Evolutionary conservation across 352 stramenopile species (phyloP), one percentile per base, ranked within the genome.

Genomic region (Thalassiosira ordinaria): DNA sequence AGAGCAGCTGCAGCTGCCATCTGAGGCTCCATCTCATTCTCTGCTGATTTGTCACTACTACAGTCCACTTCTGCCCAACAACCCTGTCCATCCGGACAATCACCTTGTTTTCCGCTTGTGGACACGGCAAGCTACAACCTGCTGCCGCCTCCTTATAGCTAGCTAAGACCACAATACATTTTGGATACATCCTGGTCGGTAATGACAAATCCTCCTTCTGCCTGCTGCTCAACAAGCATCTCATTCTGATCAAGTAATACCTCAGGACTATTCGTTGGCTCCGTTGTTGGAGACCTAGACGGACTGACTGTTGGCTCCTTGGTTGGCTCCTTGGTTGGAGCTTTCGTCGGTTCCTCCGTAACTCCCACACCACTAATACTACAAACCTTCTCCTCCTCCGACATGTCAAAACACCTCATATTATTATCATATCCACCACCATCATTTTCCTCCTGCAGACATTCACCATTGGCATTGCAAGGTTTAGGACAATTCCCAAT

Each of bases 141-240:
- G 56, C 47, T 1, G 66, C 29, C 0, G 60, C 66, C 20, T 78
- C 35, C 0, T 33, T 56, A 14, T 51, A 77, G 16, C 51, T 37
- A 13, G n/a, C 29, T n/a, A n/a, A n/a, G n/a, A 16, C 67, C 74
- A 37, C 74, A 82, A 53, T 73, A 82, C 74, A 82, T 82, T 39
- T 66, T 76, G 35, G 27, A 29, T 0, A 66, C 24, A 39, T 82
- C 74, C n/a, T 62, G 59, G 13, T 73, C n/a, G n/a, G n/a, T n/a
- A n/a, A n/a, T 24, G 24, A 68, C 74, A 5, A 44, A 49, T 37
- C 49, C 47, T 5, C 14, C 20, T 0, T 62, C 41, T 4, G 35
- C 65, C 74, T 33, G 66, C 57, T 27, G 29, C 51, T 8, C 44
- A 0, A 33, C 74, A 82, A 4, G 63, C 56, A 7, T 27, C 61